A percentile compares a stretch with the other conserved stretches of the same genome.
Evolutionary conservation across 176 grass and related monocot species (phyloP).

Genomic region (Lolium perenne): DNA sequence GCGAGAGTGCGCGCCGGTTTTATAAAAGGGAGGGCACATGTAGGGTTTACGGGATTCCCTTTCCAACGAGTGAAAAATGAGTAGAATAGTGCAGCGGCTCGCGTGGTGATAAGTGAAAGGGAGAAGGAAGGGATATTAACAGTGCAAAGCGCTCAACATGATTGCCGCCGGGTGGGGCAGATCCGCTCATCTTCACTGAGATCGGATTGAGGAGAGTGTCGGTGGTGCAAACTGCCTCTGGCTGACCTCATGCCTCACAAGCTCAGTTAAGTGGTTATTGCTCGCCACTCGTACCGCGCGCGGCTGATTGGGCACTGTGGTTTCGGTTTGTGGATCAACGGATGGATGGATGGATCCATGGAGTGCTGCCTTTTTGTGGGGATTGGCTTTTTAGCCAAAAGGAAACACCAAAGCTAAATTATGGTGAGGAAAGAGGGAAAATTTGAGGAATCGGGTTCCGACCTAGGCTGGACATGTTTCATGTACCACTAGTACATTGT

Average conservation of each 20-base stretch:
- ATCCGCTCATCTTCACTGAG: not conserved
- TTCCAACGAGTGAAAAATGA: not conserved
- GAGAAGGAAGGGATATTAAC: not conserved
- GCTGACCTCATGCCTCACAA: not conserved
- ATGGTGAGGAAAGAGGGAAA: not conserved
- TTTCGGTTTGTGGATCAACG: not conserved
- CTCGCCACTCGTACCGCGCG: not conserved
- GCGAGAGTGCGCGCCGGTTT: slow-evolving; percentile 27
- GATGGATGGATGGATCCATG: no score
- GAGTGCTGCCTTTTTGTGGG: slow-evolving; percentile 4
- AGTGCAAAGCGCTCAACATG: not conserved
- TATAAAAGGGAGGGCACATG: slow-evolving; percentile 38
- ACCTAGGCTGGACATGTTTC: not conserved
- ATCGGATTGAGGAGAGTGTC: slow-evolving; percentile 19
- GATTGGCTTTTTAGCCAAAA: slow-evolving; percentile 28
- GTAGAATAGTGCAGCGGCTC: not conserved
- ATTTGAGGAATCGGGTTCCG: not conserved
- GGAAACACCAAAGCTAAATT: not conserved
- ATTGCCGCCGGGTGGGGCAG: not conserved
- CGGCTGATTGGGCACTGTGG: not conserved
- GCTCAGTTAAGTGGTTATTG: slow-evolving; percentile 34
- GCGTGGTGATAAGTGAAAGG: slow-evolving; percentile 6
- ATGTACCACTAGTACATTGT: not conserved
- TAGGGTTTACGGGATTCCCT: slow-evolving; percentile 19
- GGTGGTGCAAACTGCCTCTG: slow-evolving; percentile 11